These are phyloP conservation scores for Fusarium transvaalense DNA, from an alignment of 2,329 filamentous ascomycete species.

Conservation along the genomic window DNA sequence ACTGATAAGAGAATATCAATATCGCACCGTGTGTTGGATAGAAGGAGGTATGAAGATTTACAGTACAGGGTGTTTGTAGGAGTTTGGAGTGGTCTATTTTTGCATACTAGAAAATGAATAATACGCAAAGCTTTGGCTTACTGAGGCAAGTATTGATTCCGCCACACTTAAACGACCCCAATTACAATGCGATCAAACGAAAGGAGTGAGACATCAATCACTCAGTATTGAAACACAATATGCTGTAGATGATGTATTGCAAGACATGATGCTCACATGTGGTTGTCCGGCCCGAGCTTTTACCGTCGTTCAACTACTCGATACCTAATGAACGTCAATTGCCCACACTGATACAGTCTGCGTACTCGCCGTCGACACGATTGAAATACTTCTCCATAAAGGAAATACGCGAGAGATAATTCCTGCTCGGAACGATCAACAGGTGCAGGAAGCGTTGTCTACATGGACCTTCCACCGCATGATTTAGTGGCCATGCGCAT, in stretches of 20 bases:
- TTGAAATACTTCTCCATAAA: background rate
- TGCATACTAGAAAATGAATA: constrained; percentile 8
- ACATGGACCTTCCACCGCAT: constrained; percentile 10
- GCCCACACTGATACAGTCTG: background rate
- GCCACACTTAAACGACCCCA: background rate
- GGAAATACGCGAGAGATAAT: background rate
- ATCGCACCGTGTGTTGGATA: constrained; percentile 36
- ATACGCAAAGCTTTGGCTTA: background rate
- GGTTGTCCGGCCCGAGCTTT: constrained; percentile 28
- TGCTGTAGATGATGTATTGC: background rate
- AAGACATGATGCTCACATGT: background rate
- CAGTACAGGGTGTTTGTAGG: constrained; percentile 48
- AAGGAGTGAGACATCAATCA: background rate
- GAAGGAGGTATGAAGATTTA: constrained; percentile 37
- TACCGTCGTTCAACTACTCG: constrained; percentile 15
- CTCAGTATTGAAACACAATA: background rate
- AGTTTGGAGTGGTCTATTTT: constrained; percentile 33
- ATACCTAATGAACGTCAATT: constrained; percentile 32
- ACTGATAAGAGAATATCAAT: constrained; percentile 36
- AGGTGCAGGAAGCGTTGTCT: background rate
- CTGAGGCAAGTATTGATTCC: background rate
- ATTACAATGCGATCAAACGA: background rate
- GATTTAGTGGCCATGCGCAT: constrained; percentile 31
- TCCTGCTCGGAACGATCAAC: background rate
- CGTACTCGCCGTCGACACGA: background rate